Evolutionary conservation across 352 stramenopile genomes (phyloP).

Genomic region (Phytophthora constricta): DNA sequence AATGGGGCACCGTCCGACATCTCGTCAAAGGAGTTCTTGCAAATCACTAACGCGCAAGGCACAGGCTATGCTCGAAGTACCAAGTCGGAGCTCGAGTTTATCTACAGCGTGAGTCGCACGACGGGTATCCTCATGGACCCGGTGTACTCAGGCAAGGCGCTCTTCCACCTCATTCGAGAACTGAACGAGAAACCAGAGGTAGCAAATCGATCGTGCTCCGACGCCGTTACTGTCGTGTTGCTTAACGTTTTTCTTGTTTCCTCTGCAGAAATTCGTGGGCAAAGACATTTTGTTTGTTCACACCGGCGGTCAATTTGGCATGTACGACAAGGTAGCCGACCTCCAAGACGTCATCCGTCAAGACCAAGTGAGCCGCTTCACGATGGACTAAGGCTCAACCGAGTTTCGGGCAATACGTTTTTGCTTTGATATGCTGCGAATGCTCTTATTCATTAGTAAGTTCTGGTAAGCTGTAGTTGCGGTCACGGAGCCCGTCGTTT

Average conservation of each 20-base stretch:
- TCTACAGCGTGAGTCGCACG: slow-evolving; percentile 67
- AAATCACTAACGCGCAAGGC: slow-evolving; percentile 85
- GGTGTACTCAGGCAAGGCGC: slow-evolving; percentile 88
- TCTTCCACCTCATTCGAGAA: slow-evolving; percentile 84
- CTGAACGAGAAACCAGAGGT: slow-evolving; percentile 74
- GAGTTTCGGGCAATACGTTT: not conserved
- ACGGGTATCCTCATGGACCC: slow-evolving; percentile 87
- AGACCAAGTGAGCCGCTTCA: slow-evolving; percentile 62
- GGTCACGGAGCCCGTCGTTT: too few relatives aligned
- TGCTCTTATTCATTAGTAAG: not conserved
- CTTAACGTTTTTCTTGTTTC: slow-evolving; percentile 2
- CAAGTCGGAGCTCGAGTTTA: slow-evolving; percentile 80
- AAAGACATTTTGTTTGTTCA: slow-evolving; percentile 92
- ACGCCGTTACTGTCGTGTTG: not conserved
- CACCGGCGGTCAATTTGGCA: slow-evolving; percentile 90
- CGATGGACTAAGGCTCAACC: slow-evolving; percentile 69
- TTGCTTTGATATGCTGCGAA: not conserved
- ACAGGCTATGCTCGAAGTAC: slow-evolving; percentile 84
- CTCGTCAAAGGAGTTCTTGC: slow-evolving; percentile 69
- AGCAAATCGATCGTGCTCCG: not conserved
- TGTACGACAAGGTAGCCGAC: slow-evolving; percentile 92
- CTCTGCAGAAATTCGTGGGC: slow-evolving; percentile 75
- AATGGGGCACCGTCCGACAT: slow-evolving; percentile 60
- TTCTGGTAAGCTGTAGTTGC: too few relatives aligned
- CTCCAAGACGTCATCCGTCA: slow-evolving; percentile 62